These are phyloP conservation scores for Buddleja alternifolia DNA, from an alignment of 257 asterid species.

Conservation along the genomic window DNA sequence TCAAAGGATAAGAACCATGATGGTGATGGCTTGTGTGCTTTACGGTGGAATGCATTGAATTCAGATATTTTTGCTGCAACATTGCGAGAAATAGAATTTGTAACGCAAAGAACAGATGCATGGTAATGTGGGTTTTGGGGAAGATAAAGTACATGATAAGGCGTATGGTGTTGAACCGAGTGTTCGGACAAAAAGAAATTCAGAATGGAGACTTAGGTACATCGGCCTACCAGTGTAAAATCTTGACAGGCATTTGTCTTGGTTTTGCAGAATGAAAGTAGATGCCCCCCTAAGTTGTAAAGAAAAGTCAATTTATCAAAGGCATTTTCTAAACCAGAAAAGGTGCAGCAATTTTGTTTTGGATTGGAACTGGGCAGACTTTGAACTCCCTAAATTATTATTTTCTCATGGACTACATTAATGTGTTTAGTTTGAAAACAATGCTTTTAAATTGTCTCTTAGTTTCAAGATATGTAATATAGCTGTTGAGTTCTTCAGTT, in stretches of 20 bases:
- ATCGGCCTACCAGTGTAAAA: not conserved
- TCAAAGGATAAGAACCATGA: conserved; percentile 7
- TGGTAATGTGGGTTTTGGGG: conserved; percentile 2
- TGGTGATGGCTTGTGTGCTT: not conserved
- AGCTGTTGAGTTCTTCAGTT: conserved; percentile 11
- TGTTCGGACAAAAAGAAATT: not conserved
- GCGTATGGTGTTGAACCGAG: not conserved
- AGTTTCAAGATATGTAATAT: not conserved
- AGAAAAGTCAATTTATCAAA: not conserved
- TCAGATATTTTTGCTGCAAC: not conserved
- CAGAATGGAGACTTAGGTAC: not conserved
- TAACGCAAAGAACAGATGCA: not conserved
- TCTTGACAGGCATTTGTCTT: not conserved
- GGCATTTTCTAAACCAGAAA: not conserved
- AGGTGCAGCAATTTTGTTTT: not conserved
- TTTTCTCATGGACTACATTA: conserved; percentile 4
- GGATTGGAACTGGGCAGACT: not conserved
- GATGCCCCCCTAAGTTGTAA: not conserved
- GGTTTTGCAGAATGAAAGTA: not conserved
- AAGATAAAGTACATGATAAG: not conserved
- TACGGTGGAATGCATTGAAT: not conserved
- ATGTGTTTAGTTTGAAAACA: conserved; percentile 3
- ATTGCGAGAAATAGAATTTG: not conserved
- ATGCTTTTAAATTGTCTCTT: not conserved
- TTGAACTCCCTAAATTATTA: not conserved